Evolutionary conservation across 345 rosid genomes (phyloP), one percentile per base, ranked within the genome.

Genomic region (Eutrema heterophyllum): DNA sequence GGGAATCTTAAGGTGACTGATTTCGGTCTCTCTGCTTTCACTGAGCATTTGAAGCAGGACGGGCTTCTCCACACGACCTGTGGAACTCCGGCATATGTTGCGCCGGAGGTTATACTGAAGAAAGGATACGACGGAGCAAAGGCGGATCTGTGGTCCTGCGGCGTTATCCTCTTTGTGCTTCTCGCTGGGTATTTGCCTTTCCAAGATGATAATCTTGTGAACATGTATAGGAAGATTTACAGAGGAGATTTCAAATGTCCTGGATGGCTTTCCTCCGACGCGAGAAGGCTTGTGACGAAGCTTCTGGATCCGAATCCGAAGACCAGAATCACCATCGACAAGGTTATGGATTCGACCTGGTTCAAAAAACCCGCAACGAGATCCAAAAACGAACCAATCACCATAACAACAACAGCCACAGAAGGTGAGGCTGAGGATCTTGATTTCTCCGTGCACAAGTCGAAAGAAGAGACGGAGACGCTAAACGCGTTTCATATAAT

Each of bases 61-160:
- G 97, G 97, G 0, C 64, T 94, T 35, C 45, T 94, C 57, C 91
- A 89, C 67, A 94, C 97, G 0, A 87, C 97, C 9, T 94, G 97
- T 43, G 98, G 98, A 6, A 94, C 97, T 1, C 97, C 97, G 26
- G 94, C 97, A 1, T 93, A 91, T 15, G 97, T 93, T 5, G 89
- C 98, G 3, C 98, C 98, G 2, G 98, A 94, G 70, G 97, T 94
- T 3, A 94, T 89, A 5, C 81, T 88, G 13, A 86, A 84, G 32
- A 88, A 91, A 61, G 98, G 98, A 0, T 94, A 94, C 58, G 96
- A 94, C 43, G 97, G 98, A 0, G 86, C 98, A 0, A 94, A 84
- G 62, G 94, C 98, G 2, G 98, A 94, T 77, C 70, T 91, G 6
- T 94, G 97, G 98, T 91, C 98, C 4, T 94, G 98, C 45, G 98